These are phyloP conservation scores for Thielaviopsis musarum DNA, from an alignment of 2,329 filamentous ascomycete genomes.

Conservation along the genomic window DNA sequence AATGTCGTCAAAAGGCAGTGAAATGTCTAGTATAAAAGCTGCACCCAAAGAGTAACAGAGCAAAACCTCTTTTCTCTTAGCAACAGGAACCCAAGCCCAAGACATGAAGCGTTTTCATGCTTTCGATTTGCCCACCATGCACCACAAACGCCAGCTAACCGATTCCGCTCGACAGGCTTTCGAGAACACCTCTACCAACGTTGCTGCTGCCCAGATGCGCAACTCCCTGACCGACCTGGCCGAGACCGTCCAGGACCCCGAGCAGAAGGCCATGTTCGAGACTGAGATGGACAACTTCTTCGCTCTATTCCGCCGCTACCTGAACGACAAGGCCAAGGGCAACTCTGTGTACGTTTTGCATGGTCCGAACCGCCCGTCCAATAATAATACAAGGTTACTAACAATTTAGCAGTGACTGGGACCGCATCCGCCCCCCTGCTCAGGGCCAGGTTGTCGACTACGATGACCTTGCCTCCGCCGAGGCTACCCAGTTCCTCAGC, in stretches of 20 bases:
- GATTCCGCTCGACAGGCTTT: conserved; percentile 54
- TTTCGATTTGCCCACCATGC: not conserved
- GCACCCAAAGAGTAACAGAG: not conserved
- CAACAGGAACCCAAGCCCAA: not conserved
- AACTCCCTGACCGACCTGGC: conserved; percentile 87
- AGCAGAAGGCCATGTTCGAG: conserved; percentile 87
- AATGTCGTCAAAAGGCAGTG: not conserved
- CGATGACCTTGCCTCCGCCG: conserved; percentile 71
- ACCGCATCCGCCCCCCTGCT: conserved; percentile 85
- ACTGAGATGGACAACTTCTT: conserved; percentile 99
- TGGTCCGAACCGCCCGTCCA: not conserved
- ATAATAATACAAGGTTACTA: not conserved
- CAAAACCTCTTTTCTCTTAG: not conserved
- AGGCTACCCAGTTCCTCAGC: conserved; percentile 85
- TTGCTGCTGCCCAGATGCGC: conserved; percentile 97
- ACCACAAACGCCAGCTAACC: conserved; percentile 19
- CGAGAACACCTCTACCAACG: conserved; percentile 96
- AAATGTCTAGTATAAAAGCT: not conserved
- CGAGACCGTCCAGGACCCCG: conserved; percentile 72
- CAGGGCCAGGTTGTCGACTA: conserved; percentile 92
- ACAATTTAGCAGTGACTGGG: conserved; percentile 57
- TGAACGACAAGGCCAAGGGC: conserved; percentile 98
- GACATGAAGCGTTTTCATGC: not conserved
- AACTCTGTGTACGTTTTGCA: conserved; percentile 53
- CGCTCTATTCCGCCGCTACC: conserved; percentile 89